Base-by-base conservation (phyloP, 1,139 yeast genomes). In the Suhomyces maxii region DNA sequence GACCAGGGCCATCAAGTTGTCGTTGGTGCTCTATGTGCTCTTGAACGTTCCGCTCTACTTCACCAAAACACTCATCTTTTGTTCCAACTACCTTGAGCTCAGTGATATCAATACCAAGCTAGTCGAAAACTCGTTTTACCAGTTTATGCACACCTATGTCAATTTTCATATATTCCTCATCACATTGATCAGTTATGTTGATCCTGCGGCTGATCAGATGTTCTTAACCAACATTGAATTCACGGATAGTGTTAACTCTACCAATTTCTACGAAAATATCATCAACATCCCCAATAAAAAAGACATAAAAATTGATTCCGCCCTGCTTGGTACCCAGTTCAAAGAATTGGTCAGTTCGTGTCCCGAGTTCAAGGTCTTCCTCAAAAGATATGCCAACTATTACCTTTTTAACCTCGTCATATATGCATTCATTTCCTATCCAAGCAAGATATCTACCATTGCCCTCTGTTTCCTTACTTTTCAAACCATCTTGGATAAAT, bases 111-210 rank as follows among this genome's bases (percentile, higher is more conserved):
- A 40, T 23, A 31, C 34, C 12, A 26, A 41, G 9, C 10, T 36
- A 7, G 37, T 41, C 11, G 32, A 42, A 13, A 28, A 28, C 5
- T 18, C 23, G 10, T 26, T 44, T 25, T 26, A 36, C 14, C 23
- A 44, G 26, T 44, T 47, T 18, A 25, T 44, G 30, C 35, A 63
- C 45, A 60, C 68, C 35, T 68, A 74, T 34, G 61, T 77, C 46
- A 71, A 78, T 53, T 53, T 77, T 37, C 71, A 74, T n/a, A 73
- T 74, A 7, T 66, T 79, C 47, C 49, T 73, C 41, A 66, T 75
- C 12, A 61, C 76, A 8, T 66, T 73, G 5, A 57, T 67, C 45
- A 59, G 71, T 34, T 76, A 65, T 53, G 61, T 74, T 49, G 65
- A 67, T 36, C 61, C 69, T 7, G 72, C 68, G 10, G 60, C 76